Evolutionary conservation across 768 basidiomycete genomes (phyloP).

Genomic region (Mycena crocata): DNA sequence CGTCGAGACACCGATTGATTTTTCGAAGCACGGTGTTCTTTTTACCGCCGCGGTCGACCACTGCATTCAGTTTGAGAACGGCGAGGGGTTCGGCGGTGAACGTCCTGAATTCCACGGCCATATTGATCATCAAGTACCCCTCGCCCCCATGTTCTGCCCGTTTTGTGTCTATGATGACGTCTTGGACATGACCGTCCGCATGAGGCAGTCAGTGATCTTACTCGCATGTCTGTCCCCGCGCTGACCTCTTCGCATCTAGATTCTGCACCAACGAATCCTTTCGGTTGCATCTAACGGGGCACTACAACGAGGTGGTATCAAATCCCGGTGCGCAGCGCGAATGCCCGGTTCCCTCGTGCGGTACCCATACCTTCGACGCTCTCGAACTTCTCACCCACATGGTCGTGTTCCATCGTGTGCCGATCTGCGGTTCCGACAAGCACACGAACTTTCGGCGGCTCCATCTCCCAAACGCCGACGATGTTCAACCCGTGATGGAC

Average conservation of each 20-base stretch:
- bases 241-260: neutral
- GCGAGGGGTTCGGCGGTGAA: neutral
- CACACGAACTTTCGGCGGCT: slow-evolving; percentile 2
- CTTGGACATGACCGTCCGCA: neutral
- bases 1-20: neutral
- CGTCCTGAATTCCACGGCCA: slow-evolving; percentile 20
- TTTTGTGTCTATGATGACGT: neutral
- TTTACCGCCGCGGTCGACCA: neutral
- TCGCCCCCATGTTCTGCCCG: neutral
- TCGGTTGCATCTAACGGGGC: neutral
- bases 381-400: slow-evolving; percentile 11
- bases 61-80: slow-evolving; percentile 9
- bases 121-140: neutral
- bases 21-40: neutral
- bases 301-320: neutral
- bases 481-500: neutral
- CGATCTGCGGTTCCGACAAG: slow-evolving; percentile 17
- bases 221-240: neutral
- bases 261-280: neutral
- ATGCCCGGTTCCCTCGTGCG: slow-evolving; percentile 14
- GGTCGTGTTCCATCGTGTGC: slow-evolving; percentile 5
- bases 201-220: slow-evolving; percentile 1
- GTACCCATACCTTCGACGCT: slow-evolving; percentile 1
- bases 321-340: neutral
- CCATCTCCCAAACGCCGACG: neutral